Evolutionary conservation across 768 basidiomycete genomes (phyloP).

Genomic region (Phanerochaete sordida): DNA sequence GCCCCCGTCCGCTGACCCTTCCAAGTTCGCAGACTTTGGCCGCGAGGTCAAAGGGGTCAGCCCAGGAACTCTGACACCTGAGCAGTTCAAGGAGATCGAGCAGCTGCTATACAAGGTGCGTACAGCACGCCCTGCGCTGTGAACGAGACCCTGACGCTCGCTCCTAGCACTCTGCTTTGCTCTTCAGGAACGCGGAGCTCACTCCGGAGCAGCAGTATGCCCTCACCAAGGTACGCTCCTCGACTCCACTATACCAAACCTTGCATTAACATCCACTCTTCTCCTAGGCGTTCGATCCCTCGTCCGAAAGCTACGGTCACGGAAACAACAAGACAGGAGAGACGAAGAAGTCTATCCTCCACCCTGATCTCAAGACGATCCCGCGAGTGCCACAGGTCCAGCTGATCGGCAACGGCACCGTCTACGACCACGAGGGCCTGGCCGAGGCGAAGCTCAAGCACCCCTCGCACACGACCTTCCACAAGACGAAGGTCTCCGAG

Average conservation of each 20-base stretch:
- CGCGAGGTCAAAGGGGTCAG: conserved; percentile 71
- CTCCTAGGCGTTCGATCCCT: conserved; percentile 73
- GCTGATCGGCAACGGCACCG: conserved; percentile 84
- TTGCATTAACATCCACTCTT: not conserved
- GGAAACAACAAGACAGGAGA: conserved; percentile 83
- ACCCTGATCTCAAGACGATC: conserved; percentile 89
- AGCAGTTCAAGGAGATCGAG: conserved; percentile 63
- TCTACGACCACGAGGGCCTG: conserved; percentile 79
- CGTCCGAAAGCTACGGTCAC: conserved; percentile 69
- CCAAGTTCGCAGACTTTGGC: conserved; percentile 70
- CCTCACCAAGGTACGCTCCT: conserved; percentile 65
- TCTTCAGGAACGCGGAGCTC: conserved; percentile 68
- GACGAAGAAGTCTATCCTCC: conserved; percentile 76
- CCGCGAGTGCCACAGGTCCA: conserved; percentile 88
- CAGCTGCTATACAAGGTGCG: conserved; percentile 74
- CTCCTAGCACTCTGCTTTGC: conserved; percentile 60
- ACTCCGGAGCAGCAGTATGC: conserved; percentile 83
- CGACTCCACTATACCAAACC: not conserved
- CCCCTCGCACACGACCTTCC: conserved; percentile 82
- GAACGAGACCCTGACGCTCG: not conserved
- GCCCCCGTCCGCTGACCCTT: conserved; percentile 66
- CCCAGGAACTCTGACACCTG: conserved; percentile 57
- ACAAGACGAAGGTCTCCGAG: conserved; percentile 69
- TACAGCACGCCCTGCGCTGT: not conserved
- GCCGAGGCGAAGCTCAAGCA: conserved; percentile 79